Evolutionary conservation across 352 stramenopile genomes (phyloP).

Genomic region (Pythium sukuiense): DNA sequence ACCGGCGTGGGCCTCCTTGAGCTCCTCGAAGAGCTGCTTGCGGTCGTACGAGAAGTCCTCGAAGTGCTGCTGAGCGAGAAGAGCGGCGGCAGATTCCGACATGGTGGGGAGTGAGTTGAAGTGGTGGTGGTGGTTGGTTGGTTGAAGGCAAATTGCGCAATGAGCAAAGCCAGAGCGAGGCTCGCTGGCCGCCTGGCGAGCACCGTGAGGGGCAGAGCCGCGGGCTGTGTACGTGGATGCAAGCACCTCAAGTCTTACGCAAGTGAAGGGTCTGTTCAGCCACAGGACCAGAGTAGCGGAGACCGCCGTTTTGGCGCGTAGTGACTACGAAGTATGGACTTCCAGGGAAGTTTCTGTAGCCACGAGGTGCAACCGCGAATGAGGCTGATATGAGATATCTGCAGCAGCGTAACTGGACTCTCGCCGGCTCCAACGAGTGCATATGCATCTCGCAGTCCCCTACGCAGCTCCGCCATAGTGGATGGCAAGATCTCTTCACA

Average conservation of each 20-base stretch:
- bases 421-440: background rate
- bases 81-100: constrained; percentile 44
- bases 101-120: background rate
- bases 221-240: too few species aligned
- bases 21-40: constrained; percentile 51
- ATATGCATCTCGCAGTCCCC: background rate
- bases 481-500: background rate
- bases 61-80: constrained; percentile 77
- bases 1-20: constrained; percentile 51
- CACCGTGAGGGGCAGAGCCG: too few species aligned
- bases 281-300: background rate
- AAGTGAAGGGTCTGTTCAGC: background rate
- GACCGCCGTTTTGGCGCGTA: background rate
- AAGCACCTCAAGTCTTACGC: too few species aligned
- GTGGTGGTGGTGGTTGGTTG: background rate
- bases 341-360: background rate
- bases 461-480: background rate
- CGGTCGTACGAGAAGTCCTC: constrained; percentile 72
- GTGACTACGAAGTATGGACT: background rate
- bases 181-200: too few species aligned
- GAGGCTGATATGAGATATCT: constrained; percentile 6
- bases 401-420: background rate
- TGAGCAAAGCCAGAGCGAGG: background rate
- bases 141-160: constrained; percentile 17
- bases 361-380: background rate